Conservation (phyloP, 2,329 filamentous ascomycete species). For the Shiraia sp. region DNA sequence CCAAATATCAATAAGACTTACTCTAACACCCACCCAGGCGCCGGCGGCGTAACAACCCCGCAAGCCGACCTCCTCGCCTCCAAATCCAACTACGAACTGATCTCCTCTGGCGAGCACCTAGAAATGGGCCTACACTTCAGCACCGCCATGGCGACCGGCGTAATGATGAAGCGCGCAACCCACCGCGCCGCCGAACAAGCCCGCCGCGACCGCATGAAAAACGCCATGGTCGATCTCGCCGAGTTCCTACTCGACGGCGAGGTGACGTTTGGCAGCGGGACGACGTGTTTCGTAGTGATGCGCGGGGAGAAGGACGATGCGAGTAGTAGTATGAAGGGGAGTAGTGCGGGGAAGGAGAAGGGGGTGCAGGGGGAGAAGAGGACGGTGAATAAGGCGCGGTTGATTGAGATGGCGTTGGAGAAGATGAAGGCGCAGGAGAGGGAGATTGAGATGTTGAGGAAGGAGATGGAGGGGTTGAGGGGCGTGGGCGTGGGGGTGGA, state of each 20-base stretch:
- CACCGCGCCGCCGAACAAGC: constrained; percentile 38
- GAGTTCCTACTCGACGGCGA: constrained; percentile 36
- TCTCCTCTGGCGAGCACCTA: constrained; percentile 32
- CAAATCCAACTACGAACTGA: constrained; percentile 37
- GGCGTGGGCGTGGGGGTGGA: constrained; percentile 16
- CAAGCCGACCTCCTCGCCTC: constrained; percentile 34
- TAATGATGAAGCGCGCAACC: constrained; percentile 39
- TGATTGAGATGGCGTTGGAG: constrained; percentile 38
- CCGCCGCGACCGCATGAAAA: constrained; percentile 37
- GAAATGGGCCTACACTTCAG: constrained; percentile 39
- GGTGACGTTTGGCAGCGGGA: constrained; percentile 36
- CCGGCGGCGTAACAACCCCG: constrained; percentile 29
- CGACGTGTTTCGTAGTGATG: constrained; percentile 37
- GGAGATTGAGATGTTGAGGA: constrained; percentile 32
- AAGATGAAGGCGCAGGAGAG: constrained; percentile 35
- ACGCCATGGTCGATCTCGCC: constrained; percentile 35
- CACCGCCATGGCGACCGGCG: constrained; percentile 37
- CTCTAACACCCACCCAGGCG: constrained; percentile 14
- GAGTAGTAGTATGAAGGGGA: no score
- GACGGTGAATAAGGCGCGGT: constrained; percentile 35
- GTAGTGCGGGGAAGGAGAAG: constrained; percentile 5
- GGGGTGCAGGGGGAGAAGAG: constrained; percentile 22
- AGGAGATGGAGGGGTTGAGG: constrained; percentile 27
- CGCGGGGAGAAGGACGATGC: constrained; percentile 11
- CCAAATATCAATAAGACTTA: neutral